These are phyloP conservation scores for Pythium myriotylum DNA, from an alignment of 352 stramenopile genomes.

Conservation along the genomic window DNA sequence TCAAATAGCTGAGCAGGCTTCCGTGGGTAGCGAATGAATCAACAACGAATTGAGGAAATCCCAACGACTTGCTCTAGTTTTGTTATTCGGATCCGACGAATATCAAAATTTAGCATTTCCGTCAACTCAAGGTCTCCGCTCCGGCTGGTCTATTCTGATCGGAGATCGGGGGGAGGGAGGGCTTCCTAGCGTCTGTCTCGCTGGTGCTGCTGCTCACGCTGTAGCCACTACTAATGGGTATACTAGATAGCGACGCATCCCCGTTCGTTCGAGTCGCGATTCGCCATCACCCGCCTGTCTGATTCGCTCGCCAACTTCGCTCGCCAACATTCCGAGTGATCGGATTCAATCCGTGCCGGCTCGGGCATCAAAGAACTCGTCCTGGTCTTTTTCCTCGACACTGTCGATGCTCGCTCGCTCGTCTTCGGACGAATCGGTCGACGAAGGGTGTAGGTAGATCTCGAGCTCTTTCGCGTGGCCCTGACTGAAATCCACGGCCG, in stretches of 20 bases:
- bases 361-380: conserved; percentile 59
- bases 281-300: not conserved
- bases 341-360: not conserved
- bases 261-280: not conserved
- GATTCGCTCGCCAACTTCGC: not conserved
- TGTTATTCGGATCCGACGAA: not conserved
- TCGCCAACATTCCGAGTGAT: not conserved
- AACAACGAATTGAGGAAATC: too few relatives aligned
- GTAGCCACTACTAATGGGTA: conserved; percentile 7
- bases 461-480: conserved; percentile 59
- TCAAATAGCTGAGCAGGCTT: too few relatives aligned
- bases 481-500: conserved; percentile 56
- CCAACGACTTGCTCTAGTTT: too few relatives aligned
- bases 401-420: not conserved
- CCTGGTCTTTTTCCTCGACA: conserved; percentile 32
- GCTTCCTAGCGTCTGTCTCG: not conserved
- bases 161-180: too few relatives aligned
- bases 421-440: conserved; percentile 22
- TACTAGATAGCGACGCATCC: conserved; percentile 8
- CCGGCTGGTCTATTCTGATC: too few relatives aligned
- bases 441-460: conserved; percentile 29
- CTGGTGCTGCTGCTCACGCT: not conserved
- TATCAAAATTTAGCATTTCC: not conserved
- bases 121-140: not conserved
- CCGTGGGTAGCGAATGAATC: too few relatives aligned